Evolutionary conservation across 164 flowering plant species (phyloP).

Genomic region (Piper longum): DNA sequence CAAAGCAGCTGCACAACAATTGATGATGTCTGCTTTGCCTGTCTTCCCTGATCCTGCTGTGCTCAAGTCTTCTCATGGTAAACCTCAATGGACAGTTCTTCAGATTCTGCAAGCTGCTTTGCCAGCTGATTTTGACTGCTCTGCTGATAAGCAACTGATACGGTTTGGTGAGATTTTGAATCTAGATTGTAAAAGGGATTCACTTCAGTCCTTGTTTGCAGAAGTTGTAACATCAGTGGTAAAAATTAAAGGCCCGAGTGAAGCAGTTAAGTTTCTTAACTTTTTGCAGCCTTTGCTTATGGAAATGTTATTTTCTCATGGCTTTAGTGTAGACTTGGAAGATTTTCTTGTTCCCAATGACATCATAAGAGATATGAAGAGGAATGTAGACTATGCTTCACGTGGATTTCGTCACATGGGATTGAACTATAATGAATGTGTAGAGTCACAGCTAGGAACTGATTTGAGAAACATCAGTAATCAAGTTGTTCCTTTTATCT

Average conservation of each 20-base stretch:
- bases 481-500: slow-evolving; percentile 29
- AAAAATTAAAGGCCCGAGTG: slow-evolving; percentile 52
- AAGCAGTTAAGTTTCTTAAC: slow-evolving; percentile 49
- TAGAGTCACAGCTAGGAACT: slow-evolving; percentile 47
- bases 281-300: slow-evolving; percentile 69
- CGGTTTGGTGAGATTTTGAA: slow-evolving; percentile 34
- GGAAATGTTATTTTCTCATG: slow-evolving; percentile 54
- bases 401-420: slow-evolving; percentile 37
- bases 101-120: slow-evolving; percentile 55
- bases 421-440: slow-evolving; percentile 34
- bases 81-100: slow-evolving; percentile 51
- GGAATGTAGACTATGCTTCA: slow-evolving; percentile 22
- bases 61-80: slow-evolving; percentile 18
- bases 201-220: slow-evolving; percentile 25
- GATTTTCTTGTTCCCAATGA: slow-evolving; percentile 39
- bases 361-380: slow-evolving; percentile 12
- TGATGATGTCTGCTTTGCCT: slow-evolving; percentile 46
- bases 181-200: slow-evolving; percentile 34
- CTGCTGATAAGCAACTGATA: slow-evolving; percentile 38
- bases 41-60: slow-evolving; percentile 47
- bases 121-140: slow-evolving; percentile 42
- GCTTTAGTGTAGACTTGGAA: slow-evolving; percentile 56
- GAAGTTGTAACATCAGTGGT: slow-evolving; percentile 46
- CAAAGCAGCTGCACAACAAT: slow-evolving; percentile 41
- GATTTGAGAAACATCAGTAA: slow-evolving; percentile 24